Evolutionary conservation across 495 filamentous ascomycete genomes (phyloP).

Genomic region (Symbiotaphrina buchneri): DNA sequence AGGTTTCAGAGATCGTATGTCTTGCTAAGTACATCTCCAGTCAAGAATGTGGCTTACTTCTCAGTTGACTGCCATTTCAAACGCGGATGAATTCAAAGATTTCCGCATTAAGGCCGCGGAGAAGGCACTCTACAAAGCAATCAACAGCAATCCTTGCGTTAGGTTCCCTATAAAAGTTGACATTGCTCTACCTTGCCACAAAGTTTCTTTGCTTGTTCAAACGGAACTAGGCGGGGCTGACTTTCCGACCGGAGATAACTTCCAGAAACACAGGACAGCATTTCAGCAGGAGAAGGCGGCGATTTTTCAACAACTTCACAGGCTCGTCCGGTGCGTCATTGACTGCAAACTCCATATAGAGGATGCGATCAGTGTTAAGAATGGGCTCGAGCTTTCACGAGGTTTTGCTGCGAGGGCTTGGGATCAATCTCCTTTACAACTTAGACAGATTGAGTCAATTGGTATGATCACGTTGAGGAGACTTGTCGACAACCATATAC

Average conservation of each 20-base stretch:
- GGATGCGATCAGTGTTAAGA: conserved; percentile 42
- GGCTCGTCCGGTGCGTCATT: conserved; percentile 62
- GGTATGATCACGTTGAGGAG: conserved; percentile 61
- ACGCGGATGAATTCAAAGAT: conserved; percentile 61
- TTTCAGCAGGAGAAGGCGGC: conserved; percentile 43
- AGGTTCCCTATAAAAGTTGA: conserved; percentile 66
- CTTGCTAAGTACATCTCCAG: neutral
- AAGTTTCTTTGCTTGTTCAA: conserved; percentile 75
- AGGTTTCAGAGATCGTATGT: conserved; percentile 51
- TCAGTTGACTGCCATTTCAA: conserved; percentile 39
- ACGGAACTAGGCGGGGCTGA: conserved; percentile 56
- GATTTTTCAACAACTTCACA: conserved; percentile 52
- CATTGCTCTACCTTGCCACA: conserved; percentile 48
- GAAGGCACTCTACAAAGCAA: conserved; percentile 51
- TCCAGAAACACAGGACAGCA: conserved; percentile 33
- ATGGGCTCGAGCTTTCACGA: conserved; percentile 57
- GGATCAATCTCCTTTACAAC: conserved; percentile 66
- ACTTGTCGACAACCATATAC: conserved; percentile 46
- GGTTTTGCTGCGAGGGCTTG: conserved; percentile 62
- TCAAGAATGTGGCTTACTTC: conserved; percentile 13
- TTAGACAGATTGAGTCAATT: conserved; percentile 73
- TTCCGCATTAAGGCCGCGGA: conserved; percentile 52
- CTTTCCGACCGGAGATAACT: conserved; percentile 37
- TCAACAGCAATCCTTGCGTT: conserved; percentile 54
- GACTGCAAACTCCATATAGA: conserved; percentile 53